Percentiles rank a stretch among this genome's conserved stretches.
Evolutionary conservation across 1,284 basidiomycete species (phyloP).

Genomic region (Leucoagaricus sp.): DNA sequence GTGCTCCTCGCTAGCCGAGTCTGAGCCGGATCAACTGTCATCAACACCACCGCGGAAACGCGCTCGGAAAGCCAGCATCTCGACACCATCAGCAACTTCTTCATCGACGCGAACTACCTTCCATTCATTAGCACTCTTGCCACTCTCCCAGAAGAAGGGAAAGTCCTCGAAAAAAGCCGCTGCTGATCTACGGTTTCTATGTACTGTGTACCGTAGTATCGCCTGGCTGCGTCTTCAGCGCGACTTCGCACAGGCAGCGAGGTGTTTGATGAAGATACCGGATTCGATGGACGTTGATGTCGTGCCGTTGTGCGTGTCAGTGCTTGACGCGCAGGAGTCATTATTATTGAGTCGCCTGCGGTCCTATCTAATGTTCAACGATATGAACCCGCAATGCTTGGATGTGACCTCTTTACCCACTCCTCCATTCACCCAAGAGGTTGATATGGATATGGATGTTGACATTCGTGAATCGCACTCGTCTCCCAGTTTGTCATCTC

Average conservation of each 20-base stretch:
- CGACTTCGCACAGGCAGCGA: conserved; percentile 1
- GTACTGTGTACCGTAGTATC: conserved; percentile 12
- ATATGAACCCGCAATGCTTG: conserved; percentile 10
- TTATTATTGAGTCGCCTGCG: conserved; percentile 8
- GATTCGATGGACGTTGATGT: conserved; percentile 8
- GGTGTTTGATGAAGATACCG: neutral
- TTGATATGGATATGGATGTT: neutral
- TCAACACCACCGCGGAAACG: conserved; percentile 13
- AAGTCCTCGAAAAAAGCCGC: conserved; percentile 4
- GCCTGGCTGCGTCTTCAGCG: conserved; percentile 2
- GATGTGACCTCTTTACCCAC: neutral
- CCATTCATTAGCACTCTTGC: neutral
- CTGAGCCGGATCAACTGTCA: conserved; percentile 7
- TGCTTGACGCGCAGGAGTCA: conserved; percentile 12
- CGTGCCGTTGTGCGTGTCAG: neutral
- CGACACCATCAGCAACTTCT: neutral
- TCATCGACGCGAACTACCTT: neutral
- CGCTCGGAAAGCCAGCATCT: conserved; percentile 10
- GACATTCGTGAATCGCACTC: neutral
- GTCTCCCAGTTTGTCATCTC: neutral
- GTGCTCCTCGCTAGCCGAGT: conserved; percentile 12
- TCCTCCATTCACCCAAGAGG: neutral
- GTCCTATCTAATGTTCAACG: conserved; percentile 11
- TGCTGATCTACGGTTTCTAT: conserved; percentile 11
- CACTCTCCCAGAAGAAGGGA: neutral